Evolutionary conservation across 2,329 filamentous ascomycete species (phyloP).

Genomic region (Colletotrichum paranaense): DNA sequence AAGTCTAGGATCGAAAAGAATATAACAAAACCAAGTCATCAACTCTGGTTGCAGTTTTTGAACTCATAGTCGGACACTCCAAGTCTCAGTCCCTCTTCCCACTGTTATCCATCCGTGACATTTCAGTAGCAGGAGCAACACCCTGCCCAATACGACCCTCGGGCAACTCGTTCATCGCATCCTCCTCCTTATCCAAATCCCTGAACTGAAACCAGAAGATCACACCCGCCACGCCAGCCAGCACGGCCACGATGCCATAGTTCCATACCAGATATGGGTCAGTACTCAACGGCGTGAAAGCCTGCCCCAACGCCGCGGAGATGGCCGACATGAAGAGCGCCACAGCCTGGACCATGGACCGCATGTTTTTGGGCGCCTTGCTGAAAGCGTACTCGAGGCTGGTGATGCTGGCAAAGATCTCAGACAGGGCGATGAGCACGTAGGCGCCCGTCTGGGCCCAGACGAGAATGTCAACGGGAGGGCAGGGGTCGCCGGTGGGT

Average conservation of each 20-base stretch:
- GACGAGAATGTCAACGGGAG: conserved; percentile 69
- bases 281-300: conserved; percentile 50
- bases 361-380: conserved; percentile 82
- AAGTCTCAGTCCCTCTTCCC: not conserved
- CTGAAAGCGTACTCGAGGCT: conserved; percentile 81
- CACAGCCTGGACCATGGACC: conserved; percentile 75
- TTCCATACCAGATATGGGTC: conserved; percentile 81
- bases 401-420: conserved; percentile 63
- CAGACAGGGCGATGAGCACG: conserved; percentile 59
- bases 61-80: not conserved
- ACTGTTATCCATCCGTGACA: not conserved
- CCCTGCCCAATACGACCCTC: conserved; percentile 41
- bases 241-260: conserved; percentile 74
- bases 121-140: not conserved
- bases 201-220: conserved; percentile 78
- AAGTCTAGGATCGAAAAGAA: not conserved
- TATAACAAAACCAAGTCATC: not conserved
- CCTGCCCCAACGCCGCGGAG: conserved; percentile 75
- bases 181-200: conserved; percentile 72
- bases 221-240: conserved; percentile 70
- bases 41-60: not conserved
- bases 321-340: conserved; percentile 78
- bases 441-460: conserved; percentile 67
- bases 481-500: conserved; percentile 45
- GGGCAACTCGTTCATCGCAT: conserved; percentile 71